Conservation (phyloP, 345 rosid species). For the Mercurialis annua region DNA sequence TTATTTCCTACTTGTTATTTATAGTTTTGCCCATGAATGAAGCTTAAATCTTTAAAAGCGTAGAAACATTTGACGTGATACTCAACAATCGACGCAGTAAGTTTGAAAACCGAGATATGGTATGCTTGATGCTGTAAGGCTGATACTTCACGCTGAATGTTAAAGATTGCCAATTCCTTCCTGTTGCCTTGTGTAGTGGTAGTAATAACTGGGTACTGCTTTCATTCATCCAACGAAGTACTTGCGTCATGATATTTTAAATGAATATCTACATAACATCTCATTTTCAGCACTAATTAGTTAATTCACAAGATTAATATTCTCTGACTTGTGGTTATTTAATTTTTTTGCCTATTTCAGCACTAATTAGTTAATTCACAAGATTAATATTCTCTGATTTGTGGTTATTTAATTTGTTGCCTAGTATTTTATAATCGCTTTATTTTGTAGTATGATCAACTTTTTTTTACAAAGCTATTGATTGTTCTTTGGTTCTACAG, state of each 20-base stretch:
- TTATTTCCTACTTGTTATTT: neutral
- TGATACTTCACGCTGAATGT: neutral
- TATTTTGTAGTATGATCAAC: neutral
- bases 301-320: neutral
- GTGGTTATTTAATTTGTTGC: neutral
- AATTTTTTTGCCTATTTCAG: neutral
- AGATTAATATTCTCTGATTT: neutral
- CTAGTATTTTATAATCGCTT: slow-evolving; percentile 3
- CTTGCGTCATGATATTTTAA: neutral
- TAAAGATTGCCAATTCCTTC: neutral
- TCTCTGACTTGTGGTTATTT: neutral
- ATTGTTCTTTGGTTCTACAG: slow-evolving; percentile 39
- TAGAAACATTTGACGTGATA: neutral
- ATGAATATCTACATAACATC: neutral
- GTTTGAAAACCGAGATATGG: neutral
- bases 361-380: neutral
- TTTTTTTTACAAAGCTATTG: neutral
- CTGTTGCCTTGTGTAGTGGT: neutral
- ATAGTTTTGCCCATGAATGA: neutral
- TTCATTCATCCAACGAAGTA: neutral
- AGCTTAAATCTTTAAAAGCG: neutral
- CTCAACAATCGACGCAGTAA: too few species aligned
- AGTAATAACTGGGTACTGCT: neutral
- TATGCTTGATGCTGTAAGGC: neutral
- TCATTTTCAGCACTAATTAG: neutral